Evolutionary conservation across 2,329 filamentous ascomycete genomes (phyloP), one percentile per base, ranked within the genome.

Genomic region (Biscogniauxia sp.): DNA sequence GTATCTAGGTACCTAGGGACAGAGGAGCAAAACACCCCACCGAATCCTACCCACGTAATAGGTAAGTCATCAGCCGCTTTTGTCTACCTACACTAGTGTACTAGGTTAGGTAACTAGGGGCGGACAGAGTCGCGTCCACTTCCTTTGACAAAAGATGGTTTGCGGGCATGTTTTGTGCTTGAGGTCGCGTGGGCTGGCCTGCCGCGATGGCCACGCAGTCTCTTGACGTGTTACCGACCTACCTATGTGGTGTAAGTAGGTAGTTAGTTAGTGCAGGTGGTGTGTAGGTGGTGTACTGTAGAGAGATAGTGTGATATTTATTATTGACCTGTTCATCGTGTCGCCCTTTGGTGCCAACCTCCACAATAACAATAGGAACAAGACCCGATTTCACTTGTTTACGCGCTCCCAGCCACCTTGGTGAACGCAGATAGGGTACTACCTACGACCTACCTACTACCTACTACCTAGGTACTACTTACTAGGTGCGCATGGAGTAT

Each of bases 291-390:
- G n/a, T n/a, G n/a, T n/a, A 23, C 61, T 62, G 61, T 65, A 53
- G 28, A 58, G 58, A 57, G 55, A 50, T 56, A 19, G 17, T 41
- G 23, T 45, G 37, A 2, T 57, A 9, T 59, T 51, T 70, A 61
- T 71, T 71, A 62, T 70, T 70, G 66, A 66, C 55, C 60, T 57
- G 56, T 56, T 64, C 64, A 55, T 55, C 53, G 53, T 23, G 37
- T 25, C 50, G 50, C 50, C 37, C 37, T 51, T 19, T 51, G 3
- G 50, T 20, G 19, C 59, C 58, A 60, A 49, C 61, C 63, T 63
- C 61, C 63, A 62, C 58, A 67, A 64, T 65, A 58, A 51, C 57
- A 55, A 20, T 60, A 15, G 51, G 20, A 50, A 20, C 19, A 55
- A 58, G 20, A 53, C 53, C 55, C 49, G 58, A 58, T 45, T n/a